Conservation (phyloP, 768 basidiomycete genomes). For the Hericium rajendrae region DNA sequence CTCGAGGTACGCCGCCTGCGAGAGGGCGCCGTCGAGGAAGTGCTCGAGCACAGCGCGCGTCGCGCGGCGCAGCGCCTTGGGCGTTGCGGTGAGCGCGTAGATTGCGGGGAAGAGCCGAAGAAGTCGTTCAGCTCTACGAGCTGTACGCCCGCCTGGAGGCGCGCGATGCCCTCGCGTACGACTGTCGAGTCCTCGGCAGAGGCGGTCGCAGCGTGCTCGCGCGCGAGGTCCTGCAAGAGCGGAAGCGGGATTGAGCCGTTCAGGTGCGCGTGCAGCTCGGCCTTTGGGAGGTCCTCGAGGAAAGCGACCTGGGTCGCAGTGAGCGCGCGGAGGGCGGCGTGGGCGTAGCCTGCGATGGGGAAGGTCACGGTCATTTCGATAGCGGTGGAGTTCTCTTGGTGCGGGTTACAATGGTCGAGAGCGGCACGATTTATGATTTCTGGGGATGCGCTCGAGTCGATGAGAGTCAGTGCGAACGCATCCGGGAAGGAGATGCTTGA, state of each 20-base stretch:
- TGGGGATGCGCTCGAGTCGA: no score
- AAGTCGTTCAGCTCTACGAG: constrained; percentile 60
- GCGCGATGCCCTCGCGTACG: constrained; percentile 35
- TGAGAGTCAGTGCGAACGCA: no score
- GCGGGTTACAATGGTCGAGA: not conserved
- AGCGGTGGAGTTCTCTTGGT: not conserved
- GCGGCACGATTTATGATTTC: no score
- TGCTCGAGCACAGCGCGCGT: constrained; percentile 55
- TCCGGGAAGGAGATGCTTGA: no score
- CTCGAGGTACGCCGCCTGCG: constrained; percentile 67
- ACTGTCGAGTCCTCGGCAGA: constrained; percentile 1
- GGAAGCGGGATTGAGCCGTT: constrained; percentile 74
- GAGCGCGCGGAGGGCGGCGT: constrained; percentile 46
- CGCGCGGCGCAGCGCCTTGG: constrained; percentile 40
- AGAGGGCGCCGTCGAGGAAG: constrained; percentile 38
- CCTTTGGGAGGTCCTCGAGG: constrained; percentile 59
- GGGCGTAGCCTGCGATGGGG: constrained; percentile 24
- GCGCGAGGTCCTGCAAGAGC: constrained; percentile 53
- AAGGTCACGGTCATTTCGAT: not conserved
- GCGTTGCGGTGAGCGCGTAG: constrained; percentile 64
- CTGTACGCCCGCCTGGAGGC: constrained; percentile 28
- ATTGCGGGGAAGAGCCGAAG: constrained; percentile 72
- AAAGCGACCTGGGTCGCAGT: constrained; percentile 43
- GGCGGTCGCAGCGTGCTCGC: constrained; percentile 20
- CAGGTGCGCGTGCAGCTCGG: constrained; percentile 79